phyloP scores from a whole-genome alignment of 208 protist genomes.

The Endotrypanum monterogeii region DNA sequence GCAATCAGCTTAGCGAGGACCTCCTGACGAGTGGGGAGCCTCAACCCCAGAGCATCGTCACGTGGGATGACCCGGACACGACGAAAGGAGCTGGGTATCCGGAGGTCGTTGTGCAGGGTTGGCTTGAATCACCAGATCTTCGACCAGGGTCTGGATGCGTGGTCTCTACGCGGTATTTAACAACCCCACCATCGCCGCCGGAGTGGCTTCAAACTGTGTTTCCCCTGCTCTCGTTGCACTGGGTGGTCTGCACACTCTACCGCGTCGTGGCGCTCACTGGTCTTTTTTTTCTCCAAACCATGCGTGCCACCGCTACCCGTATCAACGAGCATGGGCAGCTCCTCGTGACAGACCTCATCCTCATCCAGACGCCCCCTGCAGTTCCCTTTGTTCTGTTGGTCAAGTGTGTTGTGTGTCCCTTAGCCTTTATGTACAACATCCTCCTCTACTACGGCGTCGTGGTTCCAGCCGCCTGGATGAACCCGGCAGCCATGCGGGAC shows the following conservation, averaged over 20 bases:
- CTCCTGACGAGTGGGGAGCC: constrained; percentile 44
- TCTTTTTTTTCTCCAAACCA: constrained; percentile 47
- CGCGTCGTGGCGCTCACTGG: constrained; percentile 35
- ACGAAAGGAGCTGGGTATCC: constrained; percentile 11
- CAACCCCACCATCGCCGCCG: constrained; percentile 44
- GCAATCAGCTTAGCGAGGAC: constrained; percentile 71
- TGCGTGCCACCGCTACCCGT: constrained; percentile 52
- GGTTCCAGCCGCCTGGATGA: constrained; percentile 70
- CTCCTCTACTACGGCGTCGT: constrained; percentile 78
- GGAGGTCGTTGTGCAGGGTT: constrained; percentile 20
- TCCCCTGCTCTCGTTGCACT: constrained; percentile 48
- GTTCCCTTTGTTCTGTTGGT: constrained; percentile 80
- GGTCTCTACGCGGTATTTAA: constrained; percentile 36
- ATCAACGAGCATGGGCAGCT: constrained; percentile 80
- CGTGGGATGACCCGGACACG: constrained; percentile 8
- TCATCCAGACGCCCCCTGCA: constrained; percentile 84
- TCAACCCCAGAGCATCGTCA: constrained; percentile 31
- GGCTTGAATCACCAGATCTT: constrained; percentile 17
- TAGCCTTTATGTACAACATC: constrained; percentile 55
- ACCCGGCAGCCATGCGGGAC: constrained; percentile 57
- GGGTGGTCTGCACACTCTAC: constrained; percentile 66
- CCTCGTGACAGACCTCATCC: constrained; percentile 59
- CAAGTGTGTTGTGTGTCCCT: constrained; percentile 68
- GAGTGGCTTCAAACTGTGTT: constrained; percentile 67
- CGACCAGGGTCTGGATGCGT: constrained; percentile 28